Base-by-base conservation (phyloP, 306 rosid species). In the Pyrus communis region DNA sequence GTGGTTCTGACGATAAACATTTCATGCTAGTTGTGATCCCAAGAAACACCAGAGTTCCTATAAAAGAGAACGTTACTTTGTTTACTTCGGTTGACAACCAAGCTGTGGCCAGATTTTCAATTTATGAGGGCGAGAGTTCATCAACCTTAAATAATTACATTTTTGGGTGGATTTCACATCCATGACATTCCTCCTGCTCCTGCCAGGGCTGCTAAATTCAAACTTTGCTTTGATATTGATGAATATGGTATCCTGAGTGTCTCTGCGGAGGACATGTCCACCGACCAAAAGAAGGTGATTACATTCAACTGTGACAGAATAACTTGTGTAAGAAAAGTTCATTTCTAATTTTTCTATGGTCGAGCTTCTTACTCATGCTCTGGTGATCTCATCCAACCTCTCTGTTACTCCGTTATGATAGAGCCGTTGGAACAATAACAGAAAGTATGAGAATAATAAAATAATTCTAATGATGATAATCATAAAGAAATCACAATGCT, bases 141-240 rank as follows among this genome's bases (percentile, higher is more conserved):
- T 40, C 4, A 6, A 28, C 11, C 25, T 2, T 1, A 73, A 73
- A 25, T 25, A 25, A 25, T 25, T 1, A 73, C 23, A 19, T n/a
- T 57, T 58, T 19, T 73, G 23, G 77, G 68, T 23, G 19, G 25
- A 0, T 45, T 59, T 59, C 12, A 4, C 17, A 38, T 59, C 23
- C 4, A 15, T 73, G 77, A 28, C 57, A 22, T 73, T 73, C 69
- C 68, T 25, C 69, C 57, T 15, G 77, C 68, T 58, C 69, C 77
- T 11, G 10, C 2, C 2, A 55, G 77, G 15, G 27, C 23, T 28
- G 17, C 57, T 2, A 71, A 25, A 19, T 54, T 54, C 12, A 22
- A 55, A 6, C 18, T 35, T 11, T 71, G 31, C 33, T 71, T 71
- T 11, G 13, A 55, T 13, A 55, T 71, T 55, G 75, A 71, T 33